These are phyloP conservation scores for Xylaria sp. DNA, from an alignment of 495 filamentous ascomycete species.

Conservation along the genomic window DNA sequence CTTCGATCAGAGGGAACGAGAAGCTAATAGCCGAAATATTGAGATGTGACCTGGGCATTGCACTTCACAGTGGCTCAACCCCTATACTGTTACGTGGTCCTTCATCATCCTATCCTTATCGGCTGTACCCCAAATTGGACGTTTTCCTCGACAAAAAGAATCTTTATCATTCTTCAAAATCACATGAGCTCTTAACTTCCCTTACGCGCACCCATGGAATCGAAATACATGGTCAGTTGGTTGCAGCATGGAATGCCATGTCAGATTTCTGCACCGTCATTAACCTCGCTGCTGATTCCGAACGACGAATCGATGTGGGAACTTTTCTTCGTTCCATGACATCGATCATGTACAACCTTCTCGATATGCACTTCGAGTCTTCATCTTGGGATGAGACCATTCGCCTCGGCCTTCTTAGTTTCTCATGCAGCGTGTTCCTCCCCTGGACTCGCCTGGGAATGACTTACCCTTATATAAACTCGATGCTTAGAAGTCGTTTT, in stretches of 20 bases:
- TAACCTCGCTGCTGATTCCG: conserved; percentile 41
- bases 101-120: background rate
- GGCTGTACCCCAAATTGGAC: background rate
- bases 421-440: conserved; percentile 48
- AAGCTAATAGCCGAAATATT: conserved; percentile 42
- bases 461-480: conserved; percentile 37
- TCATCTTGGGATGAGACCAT: conserved; percentile 45
- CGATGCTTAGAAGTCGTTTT: background rate
- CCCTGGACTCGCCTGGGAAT: conserved; percentile 43
- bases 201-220: background rate
- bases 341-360: conserved; percentile 52
- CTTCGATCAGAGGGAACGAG: conserved; percentile 31
- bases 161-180: background rate
- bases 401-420: conserved; percentile 50
- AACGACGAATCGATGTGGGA: conserved; percentile 37
- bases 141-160: background rate
- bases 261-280: conserved; percentile 45
- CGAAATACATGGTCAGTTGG: conserved; percentile 34
- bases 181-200: background rate
- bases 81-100: background rate
- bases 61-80: conserved; percentile 24
- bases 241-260: conserved; percentile 43
- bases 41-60: conserved; percentile 45
- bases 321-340: conserved; percentile 46
- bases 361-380: conserved; percentile 39